A percentile compares a stretch with the other conserved stretches of the same genome.
phyloP scores from a whole-genome alignment of 2,329 filamentous ascomycete species.

The Exophiala aquamarina region DNA sequence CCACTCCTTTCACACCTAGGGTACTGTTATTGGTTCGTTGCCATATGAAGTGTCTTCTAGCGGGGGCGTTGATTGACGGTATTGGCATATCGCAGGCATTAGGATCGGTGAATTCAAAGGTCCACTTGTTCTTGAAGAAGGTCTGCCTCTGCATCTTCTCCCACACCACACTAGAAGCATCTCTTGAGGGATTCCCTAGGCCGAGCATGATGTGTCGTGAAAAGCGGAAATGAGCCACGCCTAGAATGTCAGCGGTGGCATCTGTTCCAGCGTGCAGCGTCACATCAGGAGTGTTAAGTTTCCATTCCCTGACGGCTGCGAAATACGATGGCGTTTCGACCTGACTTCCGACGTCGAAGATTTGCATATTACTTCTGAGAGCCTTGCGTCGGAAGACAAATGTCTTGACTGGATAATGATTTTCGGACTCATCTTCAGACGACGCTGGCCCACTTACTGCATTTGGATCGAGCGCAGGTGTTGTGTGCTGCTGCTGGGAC shows the following conservation, averaged over 20 bases:
- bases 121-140: neutral
- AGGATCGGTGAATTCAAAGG: conserved; percentile 2
- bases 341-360: neutral
- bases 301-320: neutral
- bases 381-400: conserved; percentile 2
- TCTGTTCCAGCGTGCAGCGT: conserved; percentile 6
- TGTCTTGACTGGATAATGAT: neutral
- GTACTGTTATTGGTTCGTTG: neutral
- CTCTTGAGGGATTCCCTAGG: conserved; percentile 2
- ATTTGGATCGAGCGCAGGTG: no score
- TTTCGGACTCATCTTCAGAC: neutral
- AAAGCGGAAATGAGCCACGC: conserved; percentile 4
- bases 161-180: conserved; percentile 2
- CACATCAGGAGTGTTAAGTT: conserved; percentile 3
- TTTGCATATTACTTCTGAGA: conserved; percentile 2
- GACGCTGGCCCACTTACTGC: no score
- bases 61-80: no score
- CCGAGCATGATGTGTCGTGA: conserved; percentile 1
- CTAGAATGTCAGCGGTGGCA: neutral
- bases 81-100: neutral
- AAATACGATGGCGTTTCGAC: conserved; percentile 3
- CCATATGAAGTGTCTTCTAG: conserved; percentile 5
- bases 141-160: conserved; percentile 5
- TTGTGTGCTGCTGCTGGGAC: no score
- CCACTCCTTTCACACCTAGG: neutral